These are phyloP conservation scores for Apostasia ramifera DNA, from an alignment of 106 monocot species.

Conservation along the genomic window DNA sequence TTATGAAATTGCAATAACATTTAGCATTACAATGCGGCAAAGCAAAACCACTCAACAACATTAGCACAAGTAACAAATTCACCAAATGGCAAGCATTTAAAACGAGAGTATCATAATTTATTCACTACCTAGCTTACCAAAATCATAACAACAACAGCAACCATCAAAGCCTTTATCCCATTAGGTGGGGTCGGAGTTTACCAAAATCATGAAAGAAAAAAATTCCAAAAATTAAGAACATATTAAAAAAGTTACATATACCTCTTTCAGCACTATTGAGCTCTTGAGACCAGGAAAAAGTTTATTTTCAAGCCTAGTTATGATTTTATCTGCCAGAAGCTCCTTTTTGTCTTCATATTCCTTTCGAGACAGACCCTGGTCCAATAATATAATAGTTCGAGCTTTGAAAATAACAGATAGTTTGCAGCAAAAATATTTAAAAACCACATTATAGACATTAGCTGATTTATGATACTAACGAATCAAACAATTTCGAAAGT, in stretches of 20 bases:
- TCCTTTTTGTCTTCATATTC: constrained; percentile 86
- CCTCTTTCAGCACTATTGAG: constrained; percentile 88
- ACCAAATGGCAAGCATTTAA: constrained; percentile 1
- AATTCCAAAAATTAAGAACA: no score
- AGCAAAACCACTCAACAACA: no score
- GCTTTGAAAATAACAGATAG: background rate
- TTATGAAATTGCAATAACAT: no score
- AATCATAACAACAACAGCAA: no score
- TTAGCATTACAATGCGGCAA: no score
- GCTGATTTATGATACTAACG: background rate
- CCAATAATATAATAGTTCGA: background rate
- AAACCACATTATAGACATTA: background rate
- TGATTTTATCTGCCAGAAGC: constrained; percentile 65
- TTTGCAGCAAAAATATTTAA: background rate
- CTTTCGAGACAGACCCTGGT: constrained; percentile 56
- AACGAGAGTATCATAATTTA: background rate
- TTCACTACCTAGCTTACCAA: no score
- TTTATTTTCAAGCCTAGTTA: constrained; percentile 75
- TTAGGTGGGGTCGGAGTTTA: no score
- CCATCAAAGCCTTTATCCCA: no score
- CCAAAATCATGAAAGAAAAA: no score
- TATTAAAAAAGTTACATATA: constrained; percentile 6
- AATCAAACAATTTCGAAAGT: background rate
- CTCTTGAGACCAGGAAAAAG: constrained; percentile 85
- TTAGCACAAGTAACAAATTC: background rate